Conservation (phyloP, 2,329 filamentous ascomycete genomes). For the Botryotinia globosa region DNA sequence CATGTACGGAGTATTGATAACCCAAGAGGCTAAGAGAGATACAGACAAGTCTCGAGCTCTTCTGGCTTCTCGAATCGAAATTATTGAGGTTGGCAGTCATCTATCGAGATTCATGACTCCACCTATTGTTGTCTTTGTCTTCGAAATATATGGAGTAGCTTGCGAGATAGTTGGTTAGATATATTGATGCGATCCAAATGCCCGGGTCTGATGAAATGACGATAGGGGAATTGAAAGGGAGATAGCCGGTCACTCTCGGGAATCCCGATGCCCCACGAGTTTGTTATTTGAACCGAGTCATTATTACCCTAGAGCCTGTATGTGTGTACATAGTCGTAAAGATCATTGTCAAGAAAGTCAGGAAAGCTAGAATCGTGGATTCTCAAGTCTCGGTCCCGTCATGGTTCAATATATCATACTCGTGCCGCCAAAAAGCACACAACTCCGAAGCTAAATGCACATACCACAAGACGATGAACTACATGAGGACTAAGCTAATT, state of each 20-base stretch:
- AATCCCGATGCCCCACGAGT: background rate
- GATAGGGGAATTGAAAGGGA: background rate
- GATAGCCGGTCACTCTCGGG: background rate
- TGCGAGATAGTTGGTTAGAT: background rate
- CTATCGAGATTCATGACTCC: background rate
- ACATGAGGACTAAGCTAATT: background rate
- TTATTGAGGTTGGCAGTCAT: background rate
- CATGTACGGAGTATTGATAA: background rate
- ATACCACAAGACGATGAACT: background rate
- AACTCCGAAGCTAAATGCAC: background rate
- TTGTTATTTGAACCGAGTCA: background rate
- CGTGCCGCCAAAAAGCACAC: background rate
- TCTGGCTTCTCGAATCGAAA: constrained; percentile 3
- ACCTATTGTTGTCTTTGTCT: background rate
- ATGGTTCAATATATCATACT: background rate
- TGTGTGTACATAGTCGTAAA: background rate
- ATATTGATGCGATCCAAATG: background rate
- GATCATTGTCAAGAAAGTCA: background rate
- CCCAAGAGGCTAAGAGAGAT: background rate
- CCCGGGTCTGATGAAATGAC: background rate
- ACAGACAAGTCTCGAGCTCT: background rate
- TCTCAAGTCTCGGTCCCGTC: background rate
- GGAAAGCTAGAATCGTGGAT: background rate
- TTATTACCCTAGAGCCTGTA: background rate
- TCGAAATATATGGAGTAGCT: background rate